Evolutionary conservation across 352 stramenopile genomes (phyloP).

Genomic region (Globisporangium parvum): DNA sequence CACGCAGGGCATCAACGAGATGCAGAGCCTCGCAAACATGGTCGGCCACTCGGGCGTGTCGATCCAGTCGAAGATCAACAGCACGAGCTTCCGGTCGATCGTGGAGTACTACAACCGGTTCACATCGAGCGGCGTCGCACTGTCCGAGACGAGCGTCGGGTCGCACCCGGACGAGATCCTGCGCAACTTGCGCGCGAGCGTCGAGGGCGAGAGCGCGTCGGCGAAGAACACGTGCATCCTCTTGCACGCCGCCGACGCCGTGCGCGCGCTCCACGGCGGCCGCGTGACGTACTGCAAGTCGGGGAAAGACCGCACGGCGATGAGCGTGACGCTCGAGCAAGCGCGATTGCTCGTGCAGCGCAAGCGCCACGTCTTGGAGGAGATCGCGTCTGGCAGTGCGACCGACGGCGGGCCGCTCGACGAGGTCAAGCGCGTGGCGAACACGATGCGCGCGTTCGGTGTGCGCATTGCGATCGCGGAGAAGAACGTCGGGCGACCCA

Average conservation of each 20-base stretch:
- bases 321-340: conserved; percentile 96
- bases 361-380: conserved; percentile 63
- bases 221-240: conserved; percentile 88
- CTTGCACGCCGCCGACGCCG: conserved; percentile 71
- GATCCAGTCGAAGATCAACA: conserved; percentile 84
- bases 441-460: conserved; percentile 89
- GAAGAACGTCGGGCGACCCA: conserved; percentile 95
- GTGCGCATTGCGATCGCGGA: conserved; percentile 93
- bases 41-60: conserved; percentile 74
- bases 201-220: conserved; percentile 67
- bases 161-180: conserved; percentile 66
- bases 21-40: conserved; percentile 90
- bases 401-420: conserved; percentile 53
- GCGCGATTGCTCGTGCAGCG: conserved; percentile 83
- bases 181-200: conserved; percentile 51
- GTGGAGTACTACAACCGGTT: conserved; percentile 77
- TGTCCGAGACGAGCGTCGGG: conserved; percentile 44
- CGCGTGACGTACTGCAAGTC: conserved; percentile 96
- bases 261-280: conserved; percentile 89
- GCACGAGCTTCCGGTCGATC: conserved; percentile 57
- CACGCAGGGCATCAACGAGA: conserved; percentile 92
- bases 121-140: conserved; percentile 26
- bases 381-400: conserved; percentile 47
- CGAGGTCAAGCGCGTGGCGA: conserved; percentile 77
- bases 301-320: conserved; percentile 97